Evolutionary conservation across 2,329 filamentous ascomycete species (phyloP), one percentile per base, ranked within the genome.

Genomic region (Blastomyces parvus): DNA sequence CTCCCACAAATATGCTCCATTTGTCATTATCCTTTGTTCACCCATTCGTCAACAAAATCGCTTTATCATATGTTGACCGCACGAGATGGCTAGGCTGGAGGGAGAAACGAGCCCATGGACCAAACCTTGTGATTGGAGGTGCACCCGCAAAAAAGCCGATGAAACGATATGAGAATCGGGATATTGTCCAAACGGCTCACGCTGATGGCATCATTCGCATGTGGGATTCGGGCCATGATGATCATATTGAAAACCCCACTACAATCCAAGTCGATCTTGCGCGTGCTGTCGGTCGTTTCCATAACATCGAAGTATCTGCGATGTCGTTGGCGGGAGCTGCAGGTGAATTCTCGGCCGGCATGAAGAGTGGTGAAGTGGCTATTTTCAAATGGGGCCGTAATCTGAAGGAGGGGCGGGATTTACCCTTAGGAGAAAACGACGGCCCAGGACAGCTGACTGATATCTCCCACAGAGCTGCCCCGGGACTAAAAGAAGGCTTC

Each of bases 301-400:
- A 90, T 3, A 84, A 90, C 66, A 81, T 97, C 14, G 87, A 90
- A 57, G 84, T 97, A 11, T 87, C 88, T 0, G 80, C 84, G n/a
- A 88, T 93, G 77, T 91, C 88, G 59, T 86, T 97, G 78, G 86
- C 89, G 1, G 83, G 87, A n/a, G 82, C 81, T 42, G 93, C 90
- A 5, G 90, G 89, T 60, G 94, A 99, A 74, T 82, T 97, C 48
- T 91, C 87, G 3, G 89, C 89, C 30, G 94, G 94, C 6, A 86
- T 93, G 3, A 82, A 82, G 64, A 86, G 84, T 44, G 94, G 94
- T n/a, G 94, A 99, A 74, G 81, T 95, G 0, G 83, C 91, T 1
- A 79, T 97, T 17, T 97, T 93, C 72, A 83, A 89, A 67, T 97
- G 93, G 91, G 90, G 87, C n/a, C 80, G 80, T 36, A 97, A 97